Evolutionary conservation across 78 protist species (phyloP), one percentile per base, ranked within the genome.

Genomic region (Dictyostelium citrinum): DNA sequence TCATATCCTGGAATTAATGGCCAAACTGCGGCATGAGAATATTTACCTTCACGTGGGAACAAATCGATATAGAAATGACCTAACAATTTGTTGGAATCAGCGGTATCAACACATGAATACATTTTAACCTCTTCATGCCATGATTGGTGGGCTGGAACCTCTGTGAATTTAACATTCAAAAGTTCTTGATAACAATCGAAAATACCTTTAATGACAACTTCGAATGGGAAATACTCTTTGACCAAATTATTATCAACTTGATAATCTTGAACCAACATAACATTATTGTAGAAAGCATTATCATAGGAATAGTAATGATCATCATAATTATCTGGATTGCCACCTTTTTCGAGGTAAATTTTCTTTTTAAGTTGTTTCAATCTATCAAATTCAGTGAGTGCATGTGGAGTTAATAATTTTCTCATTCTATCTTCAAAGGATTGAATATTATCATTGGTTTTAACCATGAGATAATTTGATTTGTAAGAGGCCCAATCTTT

Each of bases 1-100:
- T 11, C 20, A 51, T 35, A 76, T 16, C 83, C 84, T 22, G 35
- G 79, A 39, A 58, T 75, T 33, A 90, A 41, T 35, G 88, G 83
- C 83, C 82, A 88, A 1, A 88, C 93, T 8, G 93, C 93, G 33
- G 83, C 82, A 78, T 97, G 98, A 22, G 70, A 27, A 90, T 71
- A 97, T 83, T 97, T 95, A 27, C 98, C 98, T 1, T 95, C 97
- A 27, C 98, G 27, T 37, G 97, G 97, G 84, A 33, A 81, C 24
- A 97, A 86, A 68, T 97, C 98, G 2, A 97, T 29, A 58, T 96
- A 96, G 43, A 96, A 81, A n/a, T 68, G 31, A 14, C 98, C 98
- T 5, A 71, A 16, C 3, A 97, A 75, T 33, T 74, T 77, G 12
- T 55, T 46, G 11, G 68, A 16, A 31, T 10, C 24, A 5, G 27